These are phyloP conservation scores for Pichia thaimueangensis DNA, from an alignment of 805 yeast genomes.

Conservation along the genomic window DNA sequence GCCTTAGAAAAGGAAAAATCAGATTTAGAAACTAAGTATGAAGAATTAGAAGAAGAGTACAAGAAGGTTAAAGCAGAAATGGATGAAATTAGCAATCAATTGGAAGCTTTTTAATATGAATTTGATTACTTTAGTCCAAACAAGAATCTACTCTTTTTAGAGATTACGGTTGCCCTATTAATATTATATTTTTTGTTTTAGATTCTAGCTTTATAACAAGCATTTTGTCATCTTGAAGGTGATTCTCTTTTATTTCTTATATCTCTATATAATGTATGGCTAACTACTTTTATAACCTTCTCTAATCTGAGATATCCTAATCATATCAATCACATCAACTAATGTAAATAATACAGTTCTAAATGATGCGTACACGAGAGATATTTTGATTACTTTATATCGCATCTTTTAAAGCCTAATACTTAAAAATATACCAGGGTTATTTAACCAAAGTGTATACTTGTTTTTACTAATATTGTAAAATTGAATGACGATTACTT, in stretches of 20 bases:
- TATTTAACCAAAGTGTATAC: too few species aligned
- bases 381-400: too few species aligned
- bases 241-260: slow-evolving; percentile 1
- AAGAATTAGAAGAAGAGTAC: slow-evolving; percentile 79
- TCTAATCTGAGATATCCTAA: too few species aligned
- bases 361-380: too few species aligned
- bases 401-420: too few species aligned
- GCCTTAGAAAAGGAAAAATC: slow-evolving; percentile 91
- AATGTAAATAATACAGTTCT: too few species aligned
- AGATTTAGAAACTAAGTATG: slow-evolving; percentile 83
- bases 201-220: too few species aligned
- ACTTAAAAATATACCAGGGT: too few species aligned
- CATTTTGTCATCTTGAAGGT: too few species aligned
- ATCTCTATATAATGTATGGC: background rate
- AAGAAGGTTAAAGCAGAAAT: slow-evolving; percentile 83
- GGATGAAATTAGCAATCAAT: slow-evolving; percentile 94
- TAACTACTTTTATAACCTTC: background rate
- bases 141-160: slow-evolving; percentile 5
- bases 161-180: slow-evolving; percentile 15
- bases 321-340: too few species aligned
- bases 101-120: slow-evolving; percentile 57
- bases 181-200: slow-evolving; percentile 17
- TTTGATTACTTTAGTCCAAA: background rate
- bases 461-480: too few species aligned
- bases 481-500: too few species aligned